Base-by-base conservation (phyloP, 306 rosid genomes). In the Alnus glutinosa region DNA sequence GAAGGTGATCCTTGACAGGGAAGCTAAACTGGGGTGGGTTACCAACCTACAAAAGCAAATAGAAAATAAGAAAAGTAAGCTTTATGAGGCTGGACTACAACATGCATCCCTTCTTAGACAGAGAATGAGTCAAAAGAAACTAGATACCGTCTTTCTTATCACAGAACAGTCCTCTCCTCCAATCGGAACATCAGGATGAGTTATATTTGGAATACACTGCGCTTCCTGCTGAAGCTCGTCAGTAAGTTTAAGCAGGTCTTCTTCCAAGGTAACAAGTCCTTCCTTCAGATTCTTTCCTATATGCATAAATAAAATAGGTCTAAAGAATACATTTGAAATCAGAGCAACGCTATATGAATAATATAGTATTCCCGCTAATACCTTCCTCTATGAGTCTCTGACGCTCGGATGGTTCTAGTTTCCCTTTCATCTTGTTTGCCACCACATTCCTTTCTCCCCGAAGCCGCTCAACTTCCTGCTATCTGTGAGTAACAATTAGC, bases 381-480 rank as follows among this genome's bases (percentile, higher is more conserved):
- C 99, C 98, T 95, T 95, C 93, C 81, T 93, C 97, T 49, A 93
- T 88, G 75, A 95, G 86, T 44, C 80, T 89, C 79, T 91, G 96
- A 52, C 96, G 98, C 74, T 93, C 94, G 0, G 93, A 75, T 67
- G 85, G 87, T 58, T 93, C 99, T 79, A 95, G 71, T 88, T 95
- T 90, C 63, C 94, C 98, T 86, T 95, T 95, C 99, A 95, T 93
- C 88, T 91, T 93, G 86, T 84, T 95, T 30, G 99, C 99, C 47
- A 95, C 96, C 4, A 49, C 87, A 86, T 95, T 93, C 89, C 98
- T 89, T 87, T 93, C 97, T 54, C 85, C 94, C 2, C 99, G 96
- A 77, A 95, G 86, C 83, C 94, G 90, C 89, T 95, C 97, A 71
- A 93, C 99, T 87, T 95, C 99, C 99, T 95, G 98, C 85, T 88